Percentiles rank a stretch among this genome's conserved stretches.
phyloP scores from a whole-genome alignment of 1,139 yeast genomes.

The Yamadazyma diddensiae region DNA sequence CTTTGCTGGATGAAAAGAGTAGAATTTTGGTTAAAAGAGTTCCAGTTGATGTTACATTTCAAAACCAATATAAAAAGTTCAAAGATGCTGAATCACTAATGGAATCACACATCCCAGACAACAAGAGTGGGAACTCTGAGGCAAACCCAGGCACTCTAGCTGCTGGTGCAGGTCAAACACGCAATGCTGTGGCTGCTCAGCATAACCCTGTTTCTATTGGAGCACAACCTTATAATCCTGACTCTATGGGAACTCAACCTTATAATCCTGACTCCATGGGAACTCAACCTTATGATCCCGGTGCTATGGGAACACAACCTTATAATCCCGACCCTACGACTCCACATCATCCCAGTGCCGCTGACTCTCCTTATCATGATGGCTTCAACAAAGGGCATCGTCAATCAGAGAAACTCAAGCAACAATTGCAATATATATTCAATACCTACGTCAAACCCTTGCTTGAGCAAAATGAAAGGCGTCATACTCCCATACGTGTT shows the following conservation, averaged over 20 bases:
- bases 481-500: conserved; percentile 9
- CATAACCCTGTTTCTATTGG: neutral
- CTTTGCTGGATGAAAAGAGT: conserved; percentile 21
- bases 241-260: conserved; percentile 28
- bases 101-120: too few species aligned
- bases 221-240: conserved; percentile 2
- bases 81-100: too few species aligned
- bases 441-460: conserved; percentile 13
- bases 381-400: conserved; percentile 36
- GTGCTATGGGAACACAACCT: conserved; percentile 29
- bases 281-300: conserved; percentile 4
- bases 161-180: too few species aligned
- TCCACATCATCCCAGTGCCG: neutral
- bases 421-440: conserved; percentile 16
- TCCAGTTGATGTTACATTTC: conserved; percentile 34
- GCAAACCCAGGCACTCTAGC: neutral
- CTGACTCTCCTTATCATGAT: conserved; percentile 25
- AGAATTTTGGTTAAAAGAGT: conserved; percentile 18
- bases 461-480: conserved; percentile 7
- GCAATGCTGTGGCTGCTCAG: too few species aligned
- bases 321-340: conserved; percentile 14
- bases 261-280: conserved; percentile 8
- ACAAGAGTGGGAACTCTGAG: too few species aligned
- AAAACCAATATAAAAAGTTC: conserved; percentile 16
- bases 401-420: conserved; percentile 26